These are phyloP conservation scores for Coemansia sp. DNA, from an alignment of 192 early-diverging fungal genomes.

Conservation along the genomic window DNA sequence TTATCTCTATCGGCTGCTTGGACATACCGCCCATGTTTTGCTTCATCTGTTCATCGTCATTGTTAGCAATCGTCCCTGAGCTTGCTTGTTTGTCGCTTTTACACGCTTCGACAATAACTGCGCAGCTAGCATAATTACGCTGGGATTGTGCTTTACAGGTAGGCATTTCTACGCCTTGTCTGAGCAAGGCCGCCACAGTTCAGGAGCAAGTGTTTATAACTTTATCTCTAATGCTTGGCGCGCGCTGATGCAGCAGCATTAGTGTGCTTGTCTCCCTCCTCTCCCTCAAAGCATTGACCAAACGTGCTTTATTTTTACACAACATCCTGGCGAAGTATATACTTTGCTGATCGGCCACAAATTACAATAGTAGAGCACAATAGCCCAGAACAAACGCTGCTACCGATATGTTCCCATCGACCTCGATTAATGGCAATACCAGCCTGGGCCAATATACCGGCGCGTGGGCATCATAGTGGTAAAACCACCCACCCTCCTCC, in stretches of 20 bases:
- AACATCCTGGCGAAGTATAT: too few species aligned
- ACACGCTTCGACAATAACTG: too few species aligned
- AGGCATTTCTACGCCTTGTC: background rate
- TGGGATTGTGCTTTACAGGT: background rate
- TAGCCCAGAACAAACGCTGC: background rate
- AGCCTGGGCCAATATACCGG: slow-evolving; percentile 1
- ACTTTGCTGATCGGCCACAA: too few species aligned
- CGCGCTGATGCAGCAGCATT: background rate
- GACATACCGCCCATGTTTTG: background rate
- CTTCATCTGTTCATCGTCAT: background rate
- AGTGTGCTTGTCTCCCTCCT: background rate
- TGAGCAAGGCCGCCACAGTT: background rate
- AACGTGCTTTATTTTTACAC: too few species aligned
- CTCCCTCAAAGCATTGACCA: background rate
- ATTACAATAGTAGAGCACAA: background rate
- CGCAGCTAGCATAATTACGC: background rate
- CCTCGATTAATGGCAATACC: background rate
- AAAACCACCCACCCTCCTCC: background rate
- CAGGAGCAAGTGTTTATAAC: background rate
- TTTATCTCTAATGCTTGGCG: background rate
- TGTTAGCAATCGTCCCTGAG: background rate
- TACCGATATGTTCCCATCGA: background rate
- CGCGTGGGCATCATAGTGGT: slow-evolving; percentile 8
- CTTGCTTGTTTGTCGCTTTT: background rate
- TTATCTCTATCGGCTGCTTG: background rate